A percentile compares a stretch with the other conserved stretches of the same genome.
phyloP scores from a whole-genome alignment of 1,139 yeast species.

The Meyerozyma carpophila region DNA sequence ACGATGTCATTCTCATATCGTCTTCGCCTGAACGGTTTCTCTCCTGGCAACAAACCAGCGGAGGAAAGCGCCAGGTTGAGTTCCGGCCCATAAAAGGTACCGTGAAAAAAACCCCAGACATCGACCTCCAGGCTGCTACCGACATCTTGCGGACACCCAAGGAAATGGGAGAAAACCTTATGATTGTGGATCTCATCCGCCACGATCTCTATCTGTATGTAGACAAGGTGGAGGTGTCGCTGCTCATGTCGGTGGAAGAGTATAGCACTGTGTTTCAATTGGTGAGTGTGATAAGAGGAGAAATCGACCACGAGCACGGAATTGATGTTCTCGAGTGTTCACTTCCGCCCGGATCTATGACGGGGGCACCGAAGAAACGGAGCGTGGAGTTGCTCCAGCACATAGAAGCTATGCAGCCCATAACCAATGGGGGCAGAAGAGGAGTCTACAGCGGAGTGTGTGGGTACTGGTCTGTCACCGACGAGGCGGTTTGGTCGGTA shows the following conservation, averaged over 20 bases:
- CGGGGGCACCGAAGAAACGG: slow-evolving; percentile 96
- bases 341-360: slow-evolving; percentile 98
- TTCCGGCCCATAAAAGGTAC: slow-evolving; percentile 96
- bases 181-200: slow-evolving; percentile 94
- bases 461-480: slow-evolving; percentile 91
- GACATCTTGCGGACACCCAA: slow-evolving; percentile 74
- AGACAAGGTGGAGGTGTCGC: slow-evolving; percentile 63
- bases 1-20: slow-evolving; percentile 67
- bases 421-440: slow-evolving; percentile 47
- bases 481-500: slow-evolving; percentile 94
- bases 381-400: slow-evolving; percentile 77
- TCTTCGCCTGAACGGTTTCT: slow-evolving; percentile 94
- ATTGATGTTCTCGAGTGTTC: slow-evolving; percentile 74
- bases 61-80: slow-evolving; percentile 49
- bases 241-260: slow-evolving; percentile 89
- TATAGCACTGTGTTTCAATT: slow-evolving; percentile 86
- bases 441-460: slow-evolving; percentile 93
- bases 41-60: slow-evolving; percentile 54
- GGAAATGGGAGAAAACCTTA: slow-evolving; percentile 91
- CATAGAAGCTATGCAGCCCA: slow-evolving; percentile 34
- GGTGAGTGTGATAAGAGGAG: slow-evolving; percentile 83
- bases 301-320: slow-evolving; percentile 47
- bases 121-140: slow-evolving; percentile 56
- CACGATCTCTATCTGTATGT: slow-evolving; percentile 79
- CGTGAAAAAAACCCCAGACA: slow-evolving; percentile 56